Conservation (phyloP, 805 yeast species). For the Ogataea pignaliae region DNA sequence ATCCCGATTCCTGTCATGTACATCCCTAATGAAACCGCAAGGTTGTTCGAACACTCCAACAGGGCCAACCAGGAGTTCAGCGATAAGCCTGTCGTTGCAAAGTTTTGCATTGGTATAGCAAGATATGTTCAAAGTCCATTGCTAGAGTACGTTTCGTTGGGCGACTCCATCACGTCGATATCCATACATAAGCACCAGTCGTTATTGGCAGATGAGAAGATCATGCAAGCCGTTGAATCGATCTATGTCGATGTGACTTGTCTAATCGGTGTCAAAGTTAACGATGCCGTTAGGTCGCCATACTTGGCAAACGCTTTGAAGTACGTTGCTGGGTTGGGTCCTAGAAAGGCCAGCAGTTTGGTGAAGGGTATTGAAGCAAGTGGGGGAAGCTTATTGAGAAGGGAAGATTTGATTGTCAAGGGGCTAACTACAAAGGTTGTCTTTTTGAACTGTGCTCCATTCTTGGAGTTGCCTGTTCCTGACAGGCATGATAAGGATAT, state of each 20-base stretch:
- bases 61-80: conserved; percentile 77
- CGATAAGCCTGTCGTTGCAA: conserved; percentile 73
- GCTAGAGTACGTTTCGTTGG: conserved; percentile 78
- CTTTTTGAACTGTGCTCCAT: conserved; percentile 89
- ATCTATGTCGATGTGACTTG: conserved; percentile 87
- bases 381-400: conserved; percentile 57
- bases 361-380: conserved; percentile 69
- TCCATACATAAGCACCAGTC: conserved; percentile 67
- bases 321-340: conserved; percentile 89
- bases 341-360: conserved; percentile 87
- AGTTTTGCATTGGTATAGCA: conserved; percentile 85
- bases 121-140: conserved; percentile 93
- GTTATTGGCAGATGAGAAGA: conserved; percentile 57
- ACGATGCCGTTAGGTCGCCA: conserved; percentile 76
- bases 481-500: conserved; percentile 57
- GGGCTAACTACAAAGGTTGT: conserved; percentile 74
- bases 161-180: conserved; percentile 66
- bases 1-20: conserved; percentile 61
- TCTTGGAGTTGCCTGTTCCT: conserved; percentile 67
- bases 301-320: conserved; percentile 69
- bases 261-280: conserved; percentile 89
- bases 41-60: conserved; percentile 75
- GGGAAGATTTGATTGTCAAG: conserved; percentile 81
- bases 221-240: conserved; percentile 66
- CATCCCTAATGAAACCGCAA: conserved; percentile 91